Evolutionary conservation across 805 yeast species (phyloP).

Genomic region (Teunomyces lycoperdinae): DNA sequence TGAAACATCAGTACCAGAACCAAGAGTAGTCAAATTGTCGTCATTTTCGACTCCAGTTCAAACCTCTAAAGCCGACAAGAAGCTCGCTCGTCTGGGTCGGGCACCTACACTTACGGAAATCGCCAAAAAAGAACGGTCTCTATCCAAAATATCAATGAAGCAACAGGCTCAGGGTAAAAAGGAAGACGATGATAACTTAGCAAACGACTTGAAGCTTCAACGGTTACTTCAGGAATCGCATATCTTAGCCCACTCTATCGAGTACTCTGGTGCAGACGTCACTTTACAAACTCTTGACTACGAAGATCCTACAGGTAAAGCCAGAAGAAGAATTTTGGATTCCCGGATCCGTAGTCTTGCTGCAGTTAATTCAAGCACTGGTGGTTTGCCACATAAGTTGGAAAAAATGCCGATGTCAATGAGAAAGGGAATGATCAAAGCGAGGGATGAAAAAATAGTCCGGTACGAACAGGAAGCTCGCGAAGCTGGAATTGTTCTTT

Average conservation of each 20-base stretch:
- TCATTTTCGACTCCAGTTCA: slow-evolving; percentile 19
- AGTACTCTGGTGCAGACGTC: slow-evolving; percentile 64
- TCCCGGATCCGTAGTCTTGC: slow-evolving; percentile 50
- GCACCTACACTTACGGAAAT: slow-evolving; percentile 46
- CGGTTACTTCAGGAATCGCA: slow-evolving; percentile 71
- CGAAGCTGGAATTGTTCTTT: slow-evolving; percentile 87
- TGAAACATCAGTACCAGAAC: slow-evolving; percentile 16
- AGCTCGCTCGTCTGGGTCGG: slow-evolving; percentile 57
- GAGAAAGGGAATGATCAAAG: slow-evolving; percentile 77
- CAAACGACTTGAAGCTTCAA: slow-evolving; percentile 72
- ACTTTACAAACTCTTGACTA: slow-evolving; percentile 61
- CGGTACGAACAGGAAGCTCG: slow-evolving; percentile 73
- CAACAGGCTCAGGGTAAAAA: slow-evolving; percentile 34
- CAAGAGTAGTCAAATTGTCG: slow-evolving; percentile 49
- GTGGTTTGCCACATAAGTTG: slow-evolving; percentile 44
- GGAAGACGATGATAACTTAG: slow-evolving; percentile 51
- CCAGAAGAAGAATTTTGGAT: slow-evolving; percentile 61
- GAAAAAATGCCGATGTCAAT: slow-evolving; percentile 88
- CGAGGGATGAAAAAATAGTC: slow-evolving; percentile 49
- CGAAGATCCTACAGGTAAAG: slow-evolving; percentile 65
- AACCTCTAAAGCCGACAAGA: slow-evolving; percentile 46
- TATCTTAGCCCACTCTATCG: slow-evolving; percentile 44
- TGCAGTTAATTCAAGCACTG: slow-evolving; percentile 40
- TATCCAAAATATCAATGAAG: slow-evolving; percentile 28
- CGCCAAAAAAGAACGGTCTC: slow-evolving; percentile 22